phyloP scores from a whole-genome alignment of 441 rosid species.

The Euphorbia schlechtendalii region DNA sequence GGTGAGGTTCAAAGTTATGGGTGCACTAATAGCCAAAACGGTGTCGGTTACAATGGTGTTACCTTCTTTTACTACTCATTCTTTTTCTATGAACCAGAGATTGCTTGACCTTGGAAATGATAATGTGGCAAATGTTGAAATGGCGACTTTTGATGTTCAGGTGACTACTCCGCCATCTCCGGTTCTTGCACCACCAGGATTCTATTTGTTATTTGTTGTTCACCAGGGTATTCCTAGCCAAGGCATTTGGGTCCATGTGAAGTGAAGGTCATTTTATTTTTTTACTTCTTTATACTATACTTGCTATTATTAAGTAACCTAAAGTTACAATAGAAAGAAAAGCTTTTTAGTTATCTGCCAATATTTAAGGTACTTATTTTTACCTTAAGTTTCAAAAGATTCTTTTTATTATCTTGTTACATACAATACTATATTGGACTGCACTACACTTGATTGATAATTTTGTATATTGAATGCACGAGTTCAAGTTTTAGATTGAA shows the following conservation, averaged over 20 bases:
- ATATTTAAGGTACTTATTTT: too few relatives aligned
- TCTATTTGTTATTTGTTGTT: slow-evolving; percentile 66
- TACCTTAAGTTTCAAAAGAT: too few relatives aligned
- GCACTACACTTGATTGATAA: too few relatives aligned
- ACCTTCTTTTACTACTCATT: slow-evolving; percentile 74
- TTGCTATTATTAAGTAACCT: neutral
- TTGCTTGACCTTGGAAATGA: slow-evolving; percentile 48
- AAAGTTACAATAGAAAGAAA: neutral
- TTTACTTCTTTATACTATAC: neutral
- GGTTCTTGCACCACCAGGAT: slow-evolving; percentile 70
- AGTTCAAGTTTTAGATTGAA: too few relatives aligned
- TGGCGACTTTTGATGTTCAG: slow-evolving; percentile 24
- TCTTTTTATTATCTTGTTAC: too few relatives aligned
- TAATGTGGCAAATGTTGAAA: slow-evolving; percentile 14
- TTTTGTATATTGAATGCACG: too few relatives aligned
- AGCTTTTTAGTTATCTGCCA: neutral
- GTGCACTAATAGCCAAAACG: slow-evolving; percentile 18
- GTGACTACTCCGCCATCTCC: slow-evolving; percentile 42
- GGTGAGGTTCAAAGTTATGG: slow-evolving; percentile 36
- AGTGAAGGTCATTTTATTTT: slow-evolving; percentile 18
- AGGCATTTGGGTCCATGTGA: slow-evolving; percentile 62
- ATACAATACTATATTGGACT: too few relatives aligned
- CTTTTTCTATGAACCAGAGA: slow-evolving; percentile 75
- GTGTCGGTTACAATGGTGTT: slow-evolving; percentile 48
- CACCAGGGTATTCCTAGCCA: slow-evolving; percentile 59